phyloP scores from a whole-genome alignment of 306 rosid genomes.

The Vigna unguiculata region DNA sequence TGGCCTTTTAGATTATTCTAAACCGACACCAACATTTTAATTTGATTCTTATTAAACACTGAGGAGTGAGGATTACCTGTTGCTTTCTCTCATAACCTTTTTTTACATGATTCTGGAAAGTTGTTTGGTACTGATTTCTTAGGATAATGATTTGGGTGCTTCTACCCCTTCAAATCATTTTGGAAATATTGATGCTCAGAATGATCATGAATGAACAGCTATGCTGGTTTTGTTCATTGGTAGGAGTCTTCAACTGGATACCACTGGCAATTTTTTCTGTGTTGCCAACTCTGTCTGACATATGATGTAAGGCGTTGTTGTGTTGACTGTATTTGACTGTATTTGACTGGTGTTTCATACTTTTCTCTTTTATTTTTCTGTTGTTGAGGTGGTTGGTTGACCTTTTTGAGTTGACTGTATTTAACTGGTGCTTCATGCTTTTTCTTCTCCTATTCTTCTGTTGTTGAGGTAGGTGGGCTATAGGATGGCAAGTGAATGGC shows the following conservation, averaged over 20 bases:
- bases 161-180: constrained; percentile 24
- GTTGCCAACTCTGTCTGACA: background rate
- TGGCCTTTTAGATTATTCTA: background rate
- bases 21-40: background rate
- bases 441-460: background rate
- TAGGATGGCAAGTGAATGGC: background rate
- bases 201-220: constrained; percentile 44
- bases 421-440: background rate
- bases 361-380: background rate
- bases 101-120: constrained; percentile 32
- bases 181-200: constrained; percentile 16
- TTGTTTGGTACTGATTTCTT: constrained; percentile 24
- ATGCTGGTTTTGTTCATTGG: constrained; percentile 4
- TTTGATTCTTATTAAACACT: constrained; percentile 8
- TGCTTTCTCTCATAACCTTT: constrained; percentile 18
- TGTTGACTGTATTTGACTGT: constrained; percentile 11
- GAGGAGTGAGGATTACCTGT: background rate
- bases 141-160: constrained; percentile 32
- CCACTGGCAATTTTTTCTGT: background rate
- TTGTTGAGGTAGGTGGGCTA: background rate
- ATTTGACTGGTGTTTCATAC: background rate
- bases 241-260: constrained; percentile 9
- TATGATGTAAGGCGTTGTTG: constrained; percentile 5
- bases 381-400: constrained; percentile 8
- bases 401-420: constrained; percentile 17